Conservation (phyloP, 306 rosid species). For the Prunus mume region DNA sequence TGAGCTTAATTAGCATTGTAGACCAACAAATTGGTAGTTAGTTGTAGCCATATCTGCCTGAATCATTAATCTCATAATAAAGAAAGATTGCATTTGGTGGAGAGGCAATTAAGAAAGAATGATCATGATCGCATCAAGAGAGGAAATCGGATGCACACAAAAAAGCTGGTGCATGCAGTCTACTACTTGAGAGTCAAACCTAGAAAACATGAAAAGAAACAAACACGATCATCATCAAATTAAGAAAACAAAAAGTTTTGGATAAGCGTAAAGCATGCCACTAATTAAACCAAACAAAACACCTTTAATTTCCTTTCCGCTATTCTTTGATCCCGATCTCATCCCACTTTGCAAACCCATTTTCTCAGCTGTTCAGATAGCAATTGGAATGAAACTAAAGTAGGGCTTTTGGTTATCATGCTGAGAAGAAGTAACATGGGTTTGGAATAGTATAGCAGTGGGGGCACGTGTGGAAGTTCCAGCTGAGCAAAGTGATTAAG, state of each 20-base stretch:
- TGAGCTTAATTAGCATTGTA: neutral
- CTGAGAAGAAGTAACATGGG: no score
- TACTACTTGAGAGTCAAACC: neutral
- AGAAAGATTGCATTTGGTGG: neutral
- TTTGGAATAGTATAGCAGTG: no score
- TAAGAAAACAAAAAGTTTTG: neutral
- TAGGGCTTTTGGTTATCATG: no score
- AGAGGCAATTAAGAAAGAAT: neutral
- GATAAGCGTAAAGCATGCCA: slow-evolving; percentile 3
- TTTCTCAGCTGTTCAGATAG: neutral
- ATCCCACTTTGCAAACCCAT: neutral
- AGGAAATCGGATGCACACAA: neutral
- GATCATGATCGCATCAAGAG: neutral
- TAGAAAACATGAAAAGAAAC: neutral
- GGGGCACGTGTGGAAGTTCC: no score
- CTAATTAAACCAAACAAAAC: neutral
- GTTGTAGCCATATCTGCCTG: neutral
- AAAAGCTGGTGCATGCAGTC: neutral
- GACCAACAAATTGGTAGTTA: neutral
- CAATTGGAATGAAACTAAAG: no score
- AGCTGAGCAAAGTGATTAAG: no score
- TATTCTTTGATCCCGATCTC: neutral
- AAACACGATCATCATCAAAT: neutral
- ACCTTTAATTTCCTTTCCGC: neutral
- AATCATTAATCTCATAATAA: neutral